Conservation (phyloP, 1,139 yeast species). For the Blastobotrys aristatus region DNA sequence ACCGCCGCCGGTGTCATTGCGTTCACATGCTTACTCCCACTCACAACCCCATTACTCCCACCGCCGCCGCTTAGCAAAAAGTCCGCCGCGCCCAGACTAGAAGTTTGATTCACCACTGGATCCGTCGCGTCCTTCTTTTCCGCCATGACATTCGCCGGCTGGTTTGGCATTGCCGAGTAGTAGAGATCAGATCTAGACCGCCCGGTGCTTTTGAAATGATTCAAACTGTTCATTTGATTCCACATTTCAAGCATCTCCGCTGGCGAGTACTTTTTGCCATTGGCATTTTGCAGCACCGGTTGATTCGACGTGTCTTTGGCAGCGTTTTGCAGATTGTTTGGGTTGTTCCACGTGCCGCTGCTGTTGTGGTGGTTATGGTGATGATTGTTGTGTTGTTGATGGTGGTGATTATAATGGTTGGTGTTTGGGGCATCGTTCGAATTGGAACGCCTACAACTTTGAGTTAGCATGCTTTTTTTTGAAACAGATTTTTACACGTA, state of each 20-base stretch:
- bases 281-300: slow-evolving; percentile 17
- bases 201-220: slow-evolving; percentile 21
- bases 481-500: too few species aligned
- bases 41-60: too few species aligned
- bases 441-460: background rate
- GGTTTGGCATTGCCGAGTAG: slow-evolving; percentile 22
- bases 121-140: background rate
- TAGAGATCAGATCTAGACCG: slow-evolving; percentile 14
- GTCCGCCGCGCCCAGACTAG: background rate
- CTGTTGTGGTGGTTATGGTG: background rate
- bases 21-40: too few species aligned
- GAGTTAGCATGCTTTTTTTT: background rate
- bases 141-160: slow-evolving; percentile 13
- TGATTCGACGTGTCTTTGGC: background rate
- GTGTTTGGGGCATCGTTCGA: background rate
- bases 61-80: too few species aligned
- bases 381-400: background rate
- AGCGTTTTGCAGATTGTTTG: background rate
- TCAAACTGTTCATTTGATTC: slow-evolving; percentile 40
- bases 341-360: background rate
- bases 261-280: slow-evolving; percentile 41
- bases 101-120: background rate
- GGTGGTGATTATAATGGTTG: background rate
- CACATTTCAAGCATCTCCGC: slow-evolving; percentile 53
- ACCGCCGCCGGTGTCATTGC: background rate